Percentiles rank a stretch among this genome's conserved stretches.
phyloP scores from a whole-genome alignment of 1,139 yeast species.

The Saccharomyces uvarum region DNA sequence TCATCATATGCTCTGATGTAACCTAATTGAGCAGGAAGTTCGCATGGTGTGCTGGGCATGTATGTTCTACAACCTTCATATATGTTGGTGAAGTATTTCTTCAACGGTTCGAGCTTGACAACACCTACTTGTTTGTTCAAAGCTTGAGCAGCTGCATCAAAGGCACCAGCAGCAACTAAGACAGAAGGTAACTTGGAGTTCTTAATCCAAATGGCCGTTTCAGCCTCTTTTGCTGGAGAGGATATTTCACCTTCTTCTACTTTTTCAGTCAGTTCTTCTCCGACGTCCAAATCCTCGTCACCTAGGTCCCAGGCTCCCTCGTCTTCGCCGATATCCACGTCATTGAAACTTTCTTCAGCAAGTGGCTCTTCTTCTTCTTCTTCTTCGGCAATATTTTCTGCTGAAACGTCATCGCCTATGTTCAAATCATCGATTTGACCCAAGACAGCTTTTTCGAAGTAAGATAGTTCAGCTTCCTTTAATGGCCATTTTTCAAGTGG shows the following conservation, averaged over 20 bases:
- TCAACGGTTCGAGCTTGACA: conserved; percentile 78
- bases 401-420: conserved; percentile 29
- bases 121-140: conserved; percentile 85
- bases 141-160: conserved; percentile 90
- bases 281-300: conserved; percentile 59
- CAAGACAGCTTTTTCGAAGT: conserved; percentile 74
- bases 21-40: conserved; percentile 60
- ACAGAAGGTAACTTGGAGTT: conserved; percentile 88
- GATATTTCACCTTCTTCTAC: conserved; percentile 40
- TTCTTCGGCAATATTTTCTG: conserved; percentile 29
- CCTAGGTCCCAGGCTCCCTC: conserved; percentile 54
- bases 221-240: conserved; percentile 37
- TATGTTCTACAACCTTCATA: conserved; percentile 73
- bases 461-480: conserved; percentile 61
- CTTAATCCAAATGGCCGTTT: conserved; percentile 75
- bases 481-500: conserved; percentile 70
- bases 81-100: conserved; percentile 72
- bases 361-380: conserved; percentile 27
- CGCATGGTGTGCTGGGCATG: conserved; percentile 63
- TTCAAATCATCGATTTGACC: conserved; percentile 67
- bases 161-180: conserved; percentile 92
- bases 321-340: conserved; percentile 41
- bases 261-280: conserved; percentile 52
- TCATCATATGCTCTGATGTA: conserved; percentile 64
- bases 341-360: conserved; percentile 13